Percentiles rank a stretch among this genome's conserved stretches.
These are phyloP conservation scores for Globisporangium acanthophoron DNA, from an alignment of 352 stramenopile genomes.

Conservation along the genomic window DNA sequence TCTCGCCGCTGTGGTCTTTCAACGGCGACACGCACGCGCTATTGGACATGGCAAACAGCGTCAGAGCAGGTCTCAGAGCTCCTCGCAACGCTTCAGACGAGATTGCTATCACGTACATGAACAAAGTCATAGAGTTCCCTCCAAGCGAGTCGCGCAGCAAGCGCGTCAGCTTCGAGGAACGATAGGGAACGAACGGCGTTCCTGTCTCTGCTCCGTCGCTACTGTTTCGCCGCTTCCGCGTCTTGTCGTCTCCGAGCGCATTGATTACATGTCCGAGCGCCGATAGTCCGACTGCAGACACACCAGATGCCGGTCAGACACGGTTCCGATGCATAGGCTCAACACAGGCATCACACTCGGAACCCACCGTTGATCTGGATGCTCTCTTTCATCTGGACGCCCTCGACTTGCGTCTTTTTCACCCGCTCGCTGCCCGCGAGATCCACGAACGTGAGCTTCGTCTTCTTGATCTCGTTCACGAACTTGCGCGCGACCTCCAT, in stretches of 20 bases:
- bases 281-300: constrained; percentile 31
- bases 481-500: constrained; percentile 41
- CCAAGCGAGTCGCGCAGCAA: constrained; percentile 48
- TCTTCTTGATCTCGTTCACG: constrained; percentile 35
- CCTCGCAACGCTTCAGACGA: background rate
- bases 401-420: constrained; percentile 55
- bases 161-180: constrained; percentile 46
- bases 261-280: constrained; percentile 58
- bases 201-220: constrained; percentile 4
- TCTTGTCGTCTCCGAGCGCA: constrained; percentile 34
- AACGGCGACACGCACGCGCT: constrained; percentile 69
- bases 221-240: constrained; percentile 18
- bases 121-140: constrained; percentile 51
- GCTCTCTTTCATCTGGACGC: constrained; percentile 37
- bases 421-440: constrained; percentile 49
- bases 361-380: constrained; percentile 52
- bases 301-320: background rate
- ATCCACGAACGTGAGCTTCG: constrained; percentile 61
- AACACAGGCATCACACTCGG: background rate
- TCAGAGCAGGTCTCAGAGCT: background rate
- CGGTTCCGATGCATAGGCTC: background rate
- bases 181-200: constrained; percentile 33
- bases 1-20: constrained; percentile 45
- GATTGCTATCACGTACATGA: constrained; percentile 29
- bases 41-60: background rate